phyloP scores from a whole-genome alignment of 345 rosid species.

The Arabidopsis arenosa region DNA sequence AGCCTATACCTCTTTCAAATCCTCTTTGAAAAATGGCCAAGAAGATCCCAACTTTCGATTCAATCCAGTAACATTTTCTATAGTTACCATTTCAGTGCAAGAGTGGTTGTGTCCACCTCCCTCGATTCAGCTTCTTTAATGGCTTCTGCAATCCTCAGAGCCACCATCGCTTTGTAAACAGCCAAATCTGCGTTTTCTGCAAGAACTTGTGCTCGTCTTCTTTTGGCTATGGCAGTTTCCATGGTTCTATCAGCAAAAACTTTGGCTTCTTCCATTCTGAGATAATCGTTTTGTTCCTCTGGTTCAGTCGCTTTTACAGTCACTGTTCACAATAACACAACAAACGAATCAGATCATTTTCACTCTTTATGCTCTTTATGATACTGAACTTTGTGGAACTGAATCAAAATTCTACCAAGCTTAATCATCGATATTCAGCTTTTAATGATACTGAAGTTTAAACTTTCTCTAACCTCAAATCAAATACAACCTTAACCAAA shows the following conservation, averaged over 20 bases:
- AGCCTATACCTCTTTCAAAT: conserved; percentile 32
- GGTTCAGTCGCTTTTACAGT: conserved; percentile 57
- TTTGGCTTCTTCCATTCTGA: conserved; percentile 60
- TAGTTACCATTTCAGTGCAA: conserved; percentile 37
- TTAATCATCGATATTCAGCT: neutral
- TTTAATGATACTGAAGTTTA: neutral
- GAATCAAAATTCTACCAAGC: neutral
- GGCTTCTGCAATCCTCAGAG: conserved; percentile 74
- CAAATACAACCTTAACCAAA: conserved; percentile 7
- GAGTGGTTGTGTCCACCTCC: conserved; percentile 40
- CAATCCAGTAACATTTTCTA: conserved; percentile 18
- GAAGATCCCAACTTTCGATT: neutral
- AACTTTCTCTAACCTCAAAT: neutral
- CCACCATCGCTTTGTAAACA: conserved; percentile 71
- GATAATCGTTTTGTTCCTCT: conserved; percentile 54
- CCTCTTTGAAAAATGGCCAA: conserved; percentile 31
- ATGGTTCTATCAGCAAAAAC: conserved; percentile 46
- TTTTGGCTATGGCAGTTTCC: conserved; percentile 62
- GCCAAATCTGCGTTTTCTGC: conserved; percentile 86
- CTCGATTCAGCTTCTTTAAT: conserved; percentile 48
- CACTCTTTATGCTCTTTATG: neutral
- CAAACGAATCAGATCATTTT: conserved; percentile 18
- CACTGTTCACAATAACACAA: conserved; percentile 12
- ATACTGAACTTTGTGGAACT: neutral
- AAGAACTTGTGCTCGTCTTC: conserved; percentile 70